Evolutionary conservation across 176 grass and related monocot species (phyloP).

Genomic region (Triticum monococcum): DNA sequence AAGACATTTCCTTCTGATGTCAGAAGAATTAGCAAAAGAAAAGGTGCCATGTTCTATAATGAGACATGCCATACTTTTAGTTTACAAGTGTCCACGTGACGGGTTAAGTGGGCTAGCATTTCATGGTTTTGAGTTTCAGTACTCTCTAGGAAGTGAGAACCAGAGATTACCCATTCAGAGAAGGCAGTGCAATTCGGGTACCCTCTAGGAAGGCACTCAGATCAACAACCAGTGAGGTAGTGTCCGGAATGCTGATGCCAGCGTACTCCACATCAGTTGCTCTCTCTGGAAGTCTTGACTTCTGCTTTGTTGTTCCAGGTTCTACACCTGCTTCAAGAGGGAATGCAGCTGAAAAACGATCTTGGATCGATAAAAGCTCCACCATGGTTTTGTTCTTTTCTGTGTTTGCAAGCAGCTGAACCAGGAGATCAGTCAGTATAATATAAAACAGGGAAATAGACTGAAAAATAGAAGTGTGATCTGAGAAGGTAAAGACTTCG

Average conservation of each 20-base stretch:
- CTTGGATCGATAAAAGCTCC: conserved; percentile 60
- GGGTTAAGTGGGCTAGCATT: background rate
- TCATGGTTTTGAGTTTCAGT: background rate
- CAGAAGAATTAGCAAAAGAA: background rate
- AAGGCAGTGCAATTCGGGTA: conserved; percentile 56
- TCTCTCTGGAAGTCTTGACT: conserved; percentile 18
- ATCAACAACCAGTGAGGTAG: conserved; percentile 46
- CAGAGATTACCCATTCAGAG: conserved; percentile 74
- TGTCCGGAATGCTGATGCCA: background rate
- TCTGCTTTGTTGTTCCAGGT: conserved; percentile 21
- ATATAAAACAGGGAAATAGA: background rate
- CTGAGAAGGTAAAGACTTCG: conserved; percentile 44
- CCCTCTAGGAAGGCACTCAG: conserved; percentile 47
- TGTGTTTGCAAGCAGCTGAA: conserved; percentile 50
- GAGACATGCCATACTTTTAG: background rate
- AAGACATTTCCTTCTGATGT: background rate
- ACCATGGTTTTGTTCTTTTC: conserved; percentile 39
- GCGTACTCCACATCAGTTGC: background rate
- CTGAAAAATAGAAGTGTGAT: background rate
- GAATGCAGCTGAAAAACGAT: conserved; percentile 56
- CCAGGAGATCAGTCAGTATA: conserved; percentile 33
- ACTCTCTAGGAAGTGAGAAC: background rate
- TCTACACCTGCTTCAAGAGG: conserved; percentile 37
- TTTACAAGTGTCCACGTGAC: background rate
- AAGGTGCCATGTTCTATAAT: background rate